Percentiles rank a stretch among this genome's conserved stretches.
Conservation (phyloP, 306 rosid genomes). For the Albizia julibrissin region DNA sequence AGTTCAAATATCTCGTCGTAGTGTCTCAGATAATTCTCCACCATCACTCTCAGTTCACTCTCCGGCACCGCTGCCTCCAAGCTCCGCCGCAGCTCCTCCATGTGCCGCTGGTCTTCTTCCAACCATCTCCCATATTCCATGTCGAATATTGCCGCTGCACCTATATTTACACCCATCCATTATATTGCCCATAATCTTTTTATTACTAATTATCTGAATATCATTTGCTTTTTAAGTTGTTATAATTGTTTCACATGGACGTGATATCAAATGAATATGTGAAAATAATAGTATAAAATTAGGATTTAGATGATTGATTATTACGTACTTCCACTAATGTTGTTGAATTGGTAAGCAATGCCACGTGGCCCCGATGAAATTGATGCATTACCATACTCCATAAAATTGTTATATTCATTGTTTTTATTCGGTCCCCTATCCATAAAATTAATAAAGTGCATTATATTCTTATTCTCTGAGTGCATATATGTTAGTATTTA, state of each 20-base stretch:
- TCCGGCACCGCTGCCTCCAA: constrained; percentile 65
- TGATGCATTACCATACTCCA: constrained; percentile 29
- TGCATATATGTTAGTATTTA: background rate
- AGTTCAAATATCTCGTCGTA: constrained; percentile 78
- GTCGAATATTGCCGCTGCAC: constrained; percentile 89
- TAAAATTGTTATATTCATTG: background rate
- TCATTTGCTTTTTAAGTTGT: background rate
- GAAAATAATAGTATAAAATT: background rate
- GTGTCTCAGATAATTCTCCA: constrained; percentile 69
- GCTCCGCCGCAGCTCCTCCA: constrained; percentile 68
- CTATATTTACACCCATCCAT: constrained; percentile 29
- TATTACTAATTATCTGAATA: background rate
- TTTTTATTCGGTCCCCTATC: background rate
- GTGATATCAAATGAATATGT: background rate
- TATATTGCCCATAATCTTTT: background rate
- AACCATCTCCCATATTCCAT: constrained; percentile 91
- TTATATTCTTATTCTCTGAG: constrained; percentile 17
- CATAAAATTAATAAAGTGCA: constrained; percentile 18
- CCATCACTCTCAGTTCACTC: constrained; percentile 58
- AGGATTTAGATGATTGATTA: background rate
- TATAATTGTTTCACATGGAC: background rate
- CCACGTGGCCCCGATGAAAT: constrained; percentile 30
- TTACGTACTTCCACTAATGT: background rate
- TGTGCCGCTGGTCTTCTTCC: constrained; percentile 75
- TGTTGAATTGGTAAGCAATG: constrained; percentile 30